Evolutionary conservation across 108 stramenopile species (phyloP), one percentile per base, ranked within the genome.

Genomic region (Fistulifera solaris): DNA sequence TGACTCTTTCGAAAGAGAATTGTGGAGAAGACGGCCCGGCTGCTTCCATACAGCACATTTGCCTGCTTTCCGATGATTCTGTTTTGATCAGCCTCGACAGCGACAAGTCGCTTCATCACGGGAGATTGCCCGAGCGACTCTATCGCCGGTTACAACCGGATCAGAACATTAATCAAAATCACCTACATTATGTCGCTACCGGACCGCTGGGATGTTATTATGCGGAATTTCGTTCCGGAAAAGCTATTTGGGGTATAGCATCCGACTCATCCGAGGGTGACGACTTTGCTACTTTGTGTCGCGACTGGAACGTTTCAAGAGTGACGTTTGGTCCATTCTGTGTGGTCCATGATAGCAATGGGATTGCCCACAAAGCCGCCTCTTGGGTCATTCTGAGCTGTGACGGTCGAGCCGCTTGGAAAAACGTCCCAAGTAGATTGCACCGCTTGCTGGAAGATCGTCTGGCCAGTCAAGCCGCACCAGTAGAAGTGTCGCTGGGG

Each of bases 401-500:
- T 23, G 78, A 90, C 65, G 88, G 88, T 0, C 66, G 68, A 18
- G 75, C 70, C 12, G 80, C 67, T 18, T 90, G 81, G 77, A 83
- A 77, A 64, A 86, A 86, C 59, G 51, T 90, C 8, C 84, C 88
- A 16, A 65, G 58, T 14, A 68, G 76, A 18, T 61, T 90, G 53
- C 76, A 82, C 21, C 57, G 71, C 38, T 40, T 64, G 15, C 58
- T 90, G 57, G 56, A 67, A 38, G 40, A 44, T 39, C 31, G 77
- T 17, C 38, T 78, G 18, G 62, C 70, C 1, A 52, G 58, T 53
- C 27, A 45, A 27, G 72, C 81, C 18, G 83, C 80, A 19, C 75
- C 76, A 19, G 68, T 72, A n/a, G 83, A 85, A 43, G 79, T 83
- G 0, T 77, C 88, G 5, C 56, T 90, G 51, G 88, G 88, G 5